Evolutionary conservation across 2,329 filamentous ascomycete species (phyloP).

Genomic region (Aspergillus japonicus): DNA sequence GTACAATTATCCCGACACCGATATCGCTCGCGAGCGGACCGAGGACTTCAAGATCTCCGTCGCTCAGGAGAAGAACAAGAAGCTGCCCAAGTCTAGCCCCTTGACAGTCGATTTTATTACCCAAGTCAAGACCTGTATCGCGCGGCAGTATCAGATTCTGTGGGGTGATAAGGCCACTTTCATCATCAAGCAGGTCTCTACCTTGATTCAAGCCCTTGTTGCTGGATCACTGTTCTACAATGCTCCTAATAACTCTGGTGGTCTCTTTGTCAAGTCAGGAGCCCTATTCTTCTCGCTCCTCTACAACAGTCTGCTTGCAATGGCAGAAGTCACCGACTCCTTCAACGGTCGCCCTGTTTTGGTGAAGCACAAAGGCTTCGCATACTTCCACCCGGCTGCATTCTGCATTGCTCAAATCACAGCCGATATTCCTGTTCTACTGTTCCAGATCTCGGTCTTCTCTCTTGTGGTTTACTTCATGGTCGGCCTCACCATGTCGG

Average conservation of each 20-base stretch:
- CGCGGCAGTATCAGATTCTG: slow-evolving; percentile 64
- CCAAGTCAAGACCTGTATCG: slow-evolving; percentile 58
- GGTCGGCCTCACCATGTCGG: slow-evolving; percentile 55
- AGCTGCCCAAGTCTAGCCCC: slow-evolving; percentile 54
- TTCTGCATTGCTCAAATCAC: slow-evolving; percentile 46
- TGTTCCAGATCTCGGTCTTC: slow-evolving; percentile 61
- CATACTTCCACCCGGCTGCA: slow-evolving; percentile 55
- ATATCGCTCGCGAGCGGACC: slow-evolving; percentile 51
- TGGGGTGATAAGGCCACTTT: slow-evolving; percentile 65
- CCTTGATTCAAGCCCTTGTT: slow-evolving; percentile 60
- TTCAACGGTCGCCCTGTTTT: slow-evolving; percentile 61
- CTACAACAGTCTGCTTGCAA: slow-evolving; percentile 60
- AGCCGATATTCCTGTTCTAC: slow-evolving; percentile 55
- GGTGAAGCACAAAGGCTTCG: slow-evolving; percentile 59
- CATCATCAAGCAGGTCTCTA: slow-evolving; percentile 60
- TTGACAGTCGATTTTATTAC: slow-evolving; percentile 55
- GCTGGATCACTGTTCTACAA: slow-evolving; percentile 68
- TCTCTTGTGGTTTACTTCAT: slow-evolving; percentile 63
- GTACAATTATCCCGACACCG: slow-evolving; percentile 56
- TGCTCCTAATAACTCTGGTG: slow-evolving; percentile 56
- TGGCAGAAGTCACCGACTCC: slow-evolving; percentile 65
- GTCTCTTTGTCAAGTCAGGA: slow-evolving; percentile 64
- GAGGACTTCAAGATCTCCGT: slow-evolving; percentile 56
- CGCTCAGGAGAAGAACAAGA: slow-evolving; percentile 54
- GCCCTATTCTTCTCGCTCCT: slow-evolving; percentile 65